Conservation (phyloP, 495 filamentous ascomycete genomes). For the Achaetomiella virescens region DNA sequence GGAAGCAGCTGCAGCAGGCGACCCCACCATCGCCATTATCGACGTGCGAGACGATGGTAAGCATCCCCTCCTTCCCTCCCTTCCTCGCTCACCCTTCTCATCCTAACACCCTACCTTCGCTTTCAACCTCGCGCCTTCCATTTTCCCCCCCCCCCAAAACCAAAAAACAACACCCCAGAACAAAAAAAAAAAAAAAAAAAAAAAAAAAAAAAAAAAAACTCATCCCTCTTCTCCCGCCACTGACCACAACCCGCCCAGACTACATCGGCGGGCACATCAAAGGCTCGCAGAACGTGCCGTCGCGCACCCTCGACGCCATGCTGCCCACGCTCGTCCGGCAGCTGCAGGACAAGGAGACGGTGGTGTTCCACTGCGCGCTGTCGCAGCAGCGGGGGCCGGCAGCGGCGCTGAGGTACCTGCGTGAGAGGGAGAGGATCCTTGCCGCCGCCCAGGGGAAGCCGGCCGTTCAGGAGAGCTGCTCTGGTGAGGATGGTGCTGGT, state of each 20-base stretch:
- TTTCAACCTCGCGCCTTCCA: too few relatives aligned
- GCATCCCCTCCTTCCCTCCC: slow-evolving; percentile 5
- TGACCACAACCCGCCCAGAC: slow-evolving; percentile 44
- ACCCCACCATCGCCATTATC: slow-evolving; percentile 58
- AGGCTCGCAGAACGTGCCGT: slow-evolving; percentile 68
- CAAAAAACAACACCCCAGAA: too few relatives aligned
- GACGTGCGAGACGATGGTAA: slow-evolving; percentile 82
- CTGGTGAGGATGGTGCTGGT: not conserved
- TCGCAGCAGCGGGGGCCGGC: slow-evolving; percentile 78
- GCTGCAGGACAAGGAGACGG: slow-evolving; percentile 68
- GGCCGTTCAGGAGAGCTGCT: slow-evolving; percentile 6
- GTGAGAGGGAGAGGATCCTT: slow-evolving; percentile 52
- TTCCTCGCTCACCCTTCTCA: not conserved
- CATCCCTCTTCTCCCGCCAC: too few relatives aligned
- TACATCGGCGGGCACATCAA: slow-evolving; percentile 92
- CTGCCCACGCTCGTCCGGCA: slow-evolving; percentile 76
- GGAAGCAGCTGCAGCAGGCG: slow-evolving; percentile 12
- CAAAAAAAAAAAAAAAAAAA: too few relatives aligned
- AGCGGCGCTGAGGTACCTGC: slow-evolving; percentile 63
- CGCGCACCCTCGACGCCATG: slow-evolving; percentile 59
- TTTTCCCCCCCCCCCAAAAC: not conserved
- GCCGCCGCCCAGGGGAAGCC: slow-evolving; percentile 9
- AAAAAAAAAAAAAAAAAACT: too few relatives aligned
- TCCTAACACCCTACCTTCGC: not conserved
- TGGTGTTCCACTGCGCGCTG: slow-evolving; percentile 94